Base-by-base conservation (phyloP, 2,329 filamentous ascomycete species). In the Penicillium sclerotiorum region DNA sequence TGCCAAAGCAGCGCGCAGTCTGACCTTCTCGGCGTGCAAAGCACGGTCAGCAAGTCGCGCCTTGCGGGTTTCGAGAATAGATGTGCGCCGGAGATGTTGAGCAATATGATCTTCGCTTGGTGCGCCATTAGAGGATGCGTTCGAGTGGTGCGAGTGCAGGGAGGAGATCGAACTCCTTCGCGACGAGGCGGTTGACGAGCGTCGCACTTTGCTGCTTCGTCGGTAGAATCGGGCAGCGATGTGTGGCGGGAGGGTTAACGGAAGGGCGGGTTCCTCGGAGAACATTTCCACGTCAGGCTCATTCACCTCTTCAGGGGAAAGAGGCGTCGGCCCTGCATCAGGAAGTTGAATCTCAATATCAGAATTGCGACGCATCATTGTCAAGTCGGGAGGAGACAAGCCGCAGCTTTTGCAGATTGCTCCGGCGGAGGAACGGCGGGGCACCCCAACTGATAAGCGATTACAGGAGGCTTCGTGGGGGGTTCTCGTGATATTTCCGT, bases 151-250 rank as follows among this genome's bases (percentile, higher is more conserved):
- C 20, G 82, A 85, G 61, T 85, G 81, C 21, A 81, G 75, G 1
- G 84, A 87, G 18, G 84, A 86, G 4, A 86, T 73, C 8, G 83
- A 86, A 66, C 83, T 85, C 52, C 84, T 79, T 55, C 84, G 81
- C 37, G 84, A 86, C 7, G 83, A 86, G 39, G 80, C 74, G 11
- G 80, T 79, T 9, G 84, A 86, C 22, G 83, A 82, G 66, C 82
- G 84, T 46, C 80, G 77, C 45, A 76, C 79, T 49, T 73, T 75
- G 61, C 71, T 78, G 40, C 77, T 72, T 50, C 79, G 71, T 27
- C 71, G 77, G 64, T 82, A 82, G 70, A 86, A 84, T 60, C 84
- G 83, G 52, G 83, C 83, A 57, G 82, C 81, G 58, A 86, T 80
- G 57, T 82, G 81, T 45, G 83, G 74, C 12, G 84, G 84, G 27